phyloP scores from a whole-genome alignment of 2,329 filamentous ascomycete species.

The Alternaria sp. region DNA sequence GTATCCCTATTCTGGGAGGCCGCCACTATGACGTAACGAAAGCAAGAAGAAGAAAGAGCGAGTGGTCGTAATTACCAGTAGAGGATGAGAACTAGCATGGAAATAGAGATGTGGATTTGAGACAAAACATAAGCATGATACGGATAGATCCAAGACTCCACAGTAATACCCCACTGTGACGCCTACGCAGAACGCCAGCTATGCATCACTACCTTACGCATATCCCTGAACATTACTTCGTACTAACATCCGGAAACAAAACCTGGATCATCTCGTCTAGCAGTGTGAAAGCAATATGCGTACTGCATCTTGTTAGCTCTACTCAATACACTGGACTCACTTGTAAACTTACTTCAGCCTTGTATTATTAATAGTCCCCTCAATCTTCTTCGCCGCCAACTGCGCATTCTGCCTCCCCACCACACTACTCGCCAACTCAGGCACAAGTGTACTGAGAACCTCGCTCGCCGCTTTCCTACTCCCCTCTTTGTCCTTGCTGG shows the following conservation, averaged over 20 bases:
- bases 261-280: slow-evolving; percentile 59
- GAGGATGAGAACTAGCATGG: not conserved
- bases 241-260: slow-evolving; percentile 50
- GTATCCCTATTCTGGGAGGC: not conserved
- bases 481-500: slow-evolving; percentile 75
- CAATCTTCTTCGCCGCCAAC: slow-evolving; percentile 85
- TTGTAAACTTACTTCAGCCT: slow-evolving; percentile 77
- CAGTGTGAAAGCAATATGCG: slow-evolving; percentile 60
- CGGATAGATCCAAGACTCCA: not conserved
- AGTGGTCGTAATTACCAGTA: not conserved
- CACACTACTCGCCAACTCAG: slow-evolving; percentile 90
- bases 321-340: not conserved
- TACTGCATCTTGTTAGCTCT: slow-evolving; percentile 49
- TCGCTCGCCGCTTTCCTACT: slow-evolving; percentile 87
- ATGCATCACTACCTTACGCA: slow-evolving; percentile 8
- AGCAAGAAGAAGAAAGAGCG: not conserved
- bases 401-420: slow-evolving; percentile 93
- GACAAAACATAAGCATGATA: not conserved
- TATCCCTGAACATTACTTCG: slow-evolving; percentile 4
- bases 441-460: slow-evolving; percentile 87
- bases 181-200: not conserved
- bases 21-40: not conserved
- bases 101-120: not conserved
- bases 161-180: not conserved
- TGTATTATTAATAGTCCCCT: slow-evolving; percentile 90